phyloP scores from a whole-genome alignment of 2,329 filamentous ascomycete genomes.

The Aspergillus ochraceoroseus region DNA sequence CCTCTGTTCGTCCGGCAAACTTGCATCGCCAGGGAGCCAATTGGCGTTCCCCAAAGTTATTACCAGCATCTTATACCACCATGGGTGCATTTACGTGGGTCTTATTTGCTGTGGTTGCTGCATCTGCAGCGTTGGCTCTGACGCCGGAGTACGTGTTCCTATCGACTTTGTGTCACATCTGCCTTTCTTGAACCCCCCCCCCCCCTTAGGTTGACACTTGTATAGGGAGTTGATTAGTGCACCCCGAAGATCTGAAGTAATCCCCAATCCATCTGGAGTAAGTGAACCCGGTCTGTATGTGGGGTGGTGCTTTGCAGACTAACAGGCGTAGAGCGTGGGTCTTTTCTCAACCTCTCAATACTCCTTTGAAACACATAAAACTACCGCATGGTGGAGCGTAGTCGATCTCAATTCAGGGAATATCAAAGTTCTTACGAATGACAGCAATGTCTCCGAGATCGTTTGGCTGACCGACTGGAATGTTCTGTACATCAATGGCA shows the following conservation, averaged over 20 bases:
- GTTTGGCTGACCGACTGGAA: slow-evolving; percentile 67
- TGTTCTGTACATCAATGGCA: slow-evolving; percentile 53
- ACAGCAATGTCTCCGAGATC: slow-evolving; percentile 62
- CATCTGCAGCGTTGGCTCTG: slow-evolving; percentile 24
- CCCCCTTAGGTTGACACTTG: neutral
- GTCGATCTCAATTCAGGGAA: slow-evolving; percentile 65
- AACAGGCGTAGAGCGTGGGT: slow-evolving; percentile 36
- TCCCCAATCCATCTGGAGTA: slow-evolving; percentile 41
- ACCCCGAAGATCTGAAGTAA: slow-evolving; percentile 35
- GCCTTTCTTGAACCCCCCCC: no score
- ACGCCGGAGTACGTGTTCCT: slow-evolving; percentile 28
- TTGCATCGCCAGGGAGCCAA: no score
- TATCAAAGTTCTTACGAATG: slow-evolving; percentile 61
- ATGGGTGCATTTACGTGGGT: slow-evolving; percentile 28
- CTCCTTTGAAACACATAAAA: slow-evolving; percentile 69
- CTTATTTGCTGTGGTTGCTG: slow-evolving; percentile 22
- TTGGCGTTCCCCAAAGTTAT: neutral
- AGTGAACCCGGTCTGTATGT: no score
- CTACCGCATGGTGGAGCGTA: slow-evolving; percentile 59
- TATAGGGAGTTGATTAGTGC: slow-evolving; percentile 36
- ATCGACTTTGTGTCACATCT: neutral
- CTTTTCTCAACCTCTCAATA: slow-evolving; percentile 64
- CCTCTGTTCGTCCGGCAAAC: no score
- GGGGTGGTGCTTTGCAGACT: no score
- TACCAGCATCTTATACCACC: neutral